Percentiles rank a stretch among this genome's conserved stretches.
Conservation (phyloP, 257 asterid species). For the Solanum bulbocastanum region DNA sequence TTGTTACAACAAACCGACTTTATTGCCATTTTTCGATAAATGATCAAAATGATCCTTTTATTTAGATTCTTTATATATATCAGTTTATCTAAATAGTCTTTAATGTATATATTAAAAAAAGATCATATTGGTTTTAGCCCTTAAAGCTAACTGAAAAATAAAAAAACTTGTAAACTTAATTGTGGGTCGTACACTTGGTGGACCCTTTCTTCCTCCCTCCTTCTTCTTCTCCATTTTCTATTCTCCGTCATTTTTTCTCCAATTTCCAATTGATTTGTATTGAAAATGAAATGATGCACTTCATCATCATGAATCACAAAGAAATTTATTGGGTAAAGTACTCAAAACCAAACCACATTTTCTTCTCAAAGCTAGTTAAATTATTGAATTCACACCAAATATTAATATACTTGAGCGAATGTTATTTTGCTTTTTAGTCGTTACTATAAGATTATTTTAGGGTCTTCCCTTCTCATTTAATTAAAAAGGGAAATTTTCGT, state of each 20-base stretch:
- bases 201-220: background rate
- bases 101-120: no score
- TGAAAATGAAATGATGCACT: background rate
- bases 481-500: no score
- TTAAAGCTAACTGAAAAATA: background rate
- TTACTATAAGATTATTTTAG: no score
- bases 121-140: background rate
- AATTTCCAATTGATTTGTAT: background rate
- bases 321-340: background rate
- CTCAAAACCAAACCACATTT: background rate
- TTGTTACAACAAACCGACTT: background rate
- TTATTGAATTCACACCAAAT: background rate
- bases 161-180: no score
- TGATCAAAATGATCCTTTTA: no score
- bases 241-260: background rate
- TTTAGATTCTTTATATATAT: no score
- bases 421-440: no score
- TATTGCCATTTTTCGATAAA: background rate
- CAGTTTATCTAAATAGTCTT: no score
- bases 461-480: no score
- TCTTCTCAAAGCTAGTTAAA: background rate
- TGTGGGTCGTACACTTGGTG: background rate
- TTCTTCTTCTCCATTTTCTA: background rate
- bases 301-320: background rate
- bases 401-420: no score